Conservation (phyloP, 306 rosid genomes). For the Lotus japonicus region DNA sequence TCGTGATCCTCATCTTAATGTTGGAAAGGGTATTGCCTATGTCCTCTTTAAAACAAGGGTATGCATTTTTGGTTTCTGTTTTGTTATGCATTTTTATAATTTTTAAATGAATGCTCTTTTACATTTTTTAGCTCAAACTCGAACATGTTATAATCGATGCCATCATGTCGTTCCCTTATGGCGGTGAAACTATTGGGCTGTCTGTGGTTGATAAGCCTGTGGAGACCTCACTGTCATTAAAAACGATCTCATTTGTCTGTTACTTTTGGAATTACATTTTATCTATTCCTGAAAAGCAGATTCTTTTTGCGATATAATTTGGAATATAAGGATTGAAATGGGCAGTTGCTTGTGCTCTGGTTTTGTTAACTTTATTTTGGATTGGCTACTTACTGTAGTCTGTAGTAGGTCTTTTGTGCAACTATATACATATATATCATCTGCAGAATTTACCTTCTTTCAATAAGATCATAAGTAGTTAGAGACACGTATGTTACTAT, state of each 20-base stretch:
- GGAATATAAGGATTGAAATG: background rate
- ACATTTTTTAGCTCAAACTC: background rate
- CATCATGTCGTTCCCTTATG: background rate
- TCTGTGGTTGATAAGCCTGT: background rate
- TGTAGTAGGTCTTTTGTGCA: background rate
- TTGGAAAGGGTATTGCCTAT: conserved; percentile 95
- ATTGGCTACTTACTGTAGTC: background rate
- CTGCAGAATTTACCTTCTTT: background rate
- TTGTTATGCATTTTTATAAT: background rate
- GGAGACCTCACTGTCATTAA: background rate
- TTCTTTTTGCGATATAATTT: background rate
- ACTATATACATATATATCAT: background rate
- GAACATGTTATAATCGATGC: background rate
- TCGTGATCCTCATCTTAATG: conserved; percentile 68
- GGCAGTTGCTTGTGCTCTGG: background rate
- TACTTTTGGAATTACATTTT: background rate
- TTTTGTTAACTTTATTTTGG: background rate
- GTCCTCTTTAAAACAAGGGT: conserved; percentile 82
- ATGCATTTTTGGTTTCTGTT: conserved; percentile 6
- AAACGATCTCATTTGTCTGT: background rate
- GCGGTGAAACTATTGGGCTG: background rate
- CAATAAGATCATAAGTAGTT: background rate
- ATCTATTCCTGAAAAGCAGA: conserved; percentile 5
- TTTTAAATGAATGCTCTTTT: background rate
- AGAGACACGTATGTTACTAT: background rate